Evolutionary conservation across 805 yeast species (phyloP), one percentile per base, ranked within the genome.

Genomic region (Sugiyamaella americana): DNA sequence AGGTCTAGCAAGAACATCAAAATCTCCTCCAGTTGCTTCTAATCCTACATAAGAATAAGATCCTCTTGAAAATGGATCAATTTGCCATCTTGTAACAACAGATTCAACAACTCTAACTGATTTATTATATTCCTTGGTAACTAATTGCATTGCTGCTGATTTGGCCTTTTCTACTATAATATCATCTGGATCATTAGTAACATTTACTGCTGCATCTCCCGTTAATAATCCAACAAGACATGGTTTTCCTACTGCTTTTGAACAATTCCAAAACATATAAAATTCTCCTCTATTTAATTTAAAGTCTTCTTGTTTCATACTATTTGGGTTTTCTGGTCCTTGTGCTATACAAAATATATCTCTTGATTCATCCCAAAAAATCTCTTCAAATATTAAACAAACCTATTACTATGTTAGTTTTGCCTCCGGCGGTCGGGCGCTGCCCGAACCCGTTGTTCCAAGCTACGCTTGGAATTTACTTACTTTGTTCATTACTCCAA

Each of bases 51-150:
- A 69, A 8, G 72, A 68, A 63, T 87, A 91, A 0, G 96, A 80
- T 2, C 98, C 98, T 46, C 84, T 66, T 2, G 86, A 73, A 58
- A 73, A 86, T 1, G 87, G 87, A 55, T 89, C 94, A 1, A 62
- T 60, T 1, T 94, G 82, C 98, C 98, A 91, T 22, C 78, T 68
- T 0, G 91, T 76, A 1, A 74, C 73, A 0, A 80, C 64, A 0
- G 63, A 53, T 51, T 69, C 73, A 1, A 60, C 59, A 11, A 69
- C 61, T 32, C 52, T 51, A 5, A 54, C 41, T 6, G 52, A 59
- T 19, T 50, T 23, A 18, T 16, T n/a, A 11, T 39, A 18, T 4
- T 26, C 29, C 11, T 36, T 29, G 1, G 59, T 55, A 55, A 59
- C 64, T 5, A 66, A 53, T 11, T 53, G 49, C 13, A 57, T 53